These are phyloP conservation scores for Tripterygium wilfordii DNA, from an alignment of 177 flowering plant genomes.

Conservation along the genomic window DNA sequence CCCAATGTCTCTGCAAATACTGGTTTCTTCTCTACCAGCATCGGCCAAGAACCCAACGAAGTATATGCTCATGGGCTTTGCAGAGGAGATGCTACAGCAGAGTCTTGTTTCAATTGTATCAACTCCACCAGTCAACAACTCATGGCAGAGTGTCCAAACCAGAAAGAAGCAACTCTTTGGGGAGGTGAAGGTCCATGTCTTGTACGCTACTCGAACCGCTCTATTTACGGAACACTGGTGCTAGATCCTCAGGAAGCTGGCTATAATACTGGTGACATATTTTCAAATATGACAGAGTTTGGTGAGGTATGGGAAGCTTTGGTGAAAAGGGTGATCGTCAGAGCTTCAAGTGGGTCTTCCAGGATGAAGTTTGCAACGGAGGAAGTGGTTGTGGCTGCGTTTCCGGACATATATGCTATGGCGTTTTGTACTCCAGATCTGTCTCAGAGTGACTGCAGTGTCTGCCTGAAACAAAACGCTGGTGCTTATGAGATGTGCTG, in stretches of 20 bases:
- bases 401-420: not conserved
- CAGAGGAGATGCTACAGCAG: no score
- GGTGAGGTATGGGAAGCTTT: not conserved
- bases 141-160: no score
- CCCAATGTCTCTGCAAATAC: no score
- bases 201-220: no score
- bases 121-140: no score
- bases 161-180: no score
- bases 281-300: not conserved
- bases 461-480: not conserved
- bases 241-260: not conserved
- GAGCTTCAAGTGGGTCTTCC: not conserved
- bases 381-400: not conserved
- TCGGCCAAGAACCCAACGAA: no score
- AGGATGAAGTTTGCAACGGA: not conserved
- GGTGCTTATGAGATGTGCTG: not conserved
- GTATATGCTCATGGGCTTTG: no score
- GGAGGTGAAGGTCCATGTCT: no score
- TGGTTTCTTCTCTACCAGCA: no score
- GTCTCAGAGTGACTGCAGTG: not conserved
- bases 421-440: not conserved
- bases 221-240: not conserved
- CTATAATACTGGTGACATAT: no score
- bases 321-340: not conserved
- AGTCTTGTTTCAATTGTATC: no score